Evolutionary conservation across 2,329 filamentous ascomycete species (phyloP).

Genomic region (Penicillium sclerotigenum): DNA sequence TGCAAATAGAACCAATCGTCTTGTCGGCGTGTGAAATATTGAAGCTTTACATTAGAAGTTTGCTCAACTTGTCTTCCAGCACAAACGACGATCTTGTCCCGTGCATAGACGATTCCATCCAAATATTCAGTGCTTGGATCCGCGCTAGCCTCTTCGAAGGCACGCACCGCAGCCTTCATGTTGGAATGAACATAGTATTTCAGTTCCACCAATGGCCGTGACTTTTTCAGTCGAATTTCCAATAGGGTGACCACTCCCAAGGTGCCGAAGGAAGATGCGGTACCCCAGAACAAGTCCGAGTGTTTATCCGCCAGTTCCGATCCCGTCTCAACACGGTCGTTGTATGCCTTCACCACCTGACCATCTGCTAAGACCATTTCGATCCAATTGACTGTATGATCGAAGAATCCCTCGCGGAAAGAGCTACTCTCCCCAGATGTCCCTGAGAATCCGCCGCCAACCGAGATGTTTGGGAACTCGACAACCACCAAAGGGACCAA

Average conservation of each 20-base stretch:
- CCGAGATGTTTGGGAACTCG: conserved; percentile 69
- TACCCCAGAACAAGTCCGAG: conserved; percentile 57
- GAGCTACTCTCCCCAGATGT: conserved; percentile 66
- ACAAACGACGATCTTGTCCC: conserved; percentile 57
- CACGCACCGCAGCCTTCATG: conserved; percentile 50
- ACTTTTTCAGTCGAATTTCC: conserved; percentile 56
- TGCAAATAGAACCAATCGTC: conserved; percentile 77
- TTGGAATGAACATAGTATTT: conserved; percentile 57
- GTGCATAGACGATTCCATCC: conserved; percentile 65
- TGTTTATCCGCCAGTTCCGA: conserved; percentile 36
- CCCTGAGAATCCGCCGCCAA: conserved; percentile 64
- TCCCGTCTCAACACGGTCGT: conserved; percentile 6
- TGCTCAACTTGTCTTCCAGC: conserved; percentile 56
- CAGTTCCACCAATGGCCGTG: conserved; percentile 57
- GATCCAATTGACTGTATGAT: conserved; percentile 58
- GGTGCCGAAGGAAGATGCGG: conserved; percentile 59
- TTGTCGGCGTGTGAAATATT: conserved; percentile 54
- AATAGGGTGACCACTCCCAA: conserved; percentile 60
- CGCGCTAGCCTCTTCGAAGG: conserved; percentile 47
- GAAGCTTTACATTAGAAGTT: conserved; percentile 35
- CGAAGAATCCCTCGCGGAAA: conserved; percentile 65
- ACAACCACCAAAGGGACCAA: conserved; percentile 65
- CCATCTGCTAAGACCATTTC: conserved; percentile 64
- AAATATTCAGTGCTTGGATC: conserved; percentile 59
- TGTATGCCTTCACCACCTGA: conserved; percentile 50